Conservation (phyloP, 1,284 basidiomycete genomes). For the Fomitopsis betulina region DNA sequence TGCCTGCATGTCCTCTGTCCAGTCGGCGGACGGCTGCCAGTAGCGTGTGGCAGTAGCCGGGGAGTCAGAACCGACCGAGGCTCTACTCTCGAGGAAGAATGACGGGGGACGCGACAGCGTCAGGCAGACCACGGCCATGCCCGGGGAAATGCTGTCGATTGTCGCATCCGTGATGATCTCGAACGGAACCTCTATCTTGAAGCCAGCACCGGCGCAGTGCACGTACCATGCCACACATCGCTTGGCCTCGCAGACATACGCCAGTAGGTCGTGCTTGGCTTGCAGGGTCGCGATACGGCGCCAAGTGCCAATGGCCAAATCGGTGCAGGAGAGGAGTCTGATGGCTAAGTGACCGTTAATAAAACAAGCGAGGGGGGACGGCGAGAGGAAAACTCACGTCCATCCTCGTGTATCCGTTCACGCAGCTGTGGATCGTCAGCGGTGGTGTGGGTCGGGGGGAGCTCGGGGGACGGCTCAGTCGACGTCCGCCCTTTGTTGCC, state of each 20-base stretch:
- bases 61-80: conserved; percentile 28
- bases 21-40: conserved; percentile 70
- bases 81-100: conserved; percentile 58
- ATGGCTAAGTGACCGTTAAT: conserved; percentile 44
- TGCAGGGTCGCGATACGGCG: conserved; percentile 57
- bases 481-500: conserved; percentile 35
- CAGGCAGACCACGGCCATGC: conserved; percentile 56
- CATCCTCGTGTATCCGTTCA: conserved; percentile 65
- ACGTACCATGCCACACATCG: conserved; percentile 75
- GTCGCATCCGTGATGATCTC: conserved; percentile 52
- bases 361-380: background rate
- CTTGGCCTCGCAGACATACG: conserved; percentile 64
- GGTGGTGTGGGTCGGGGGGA: background rate
- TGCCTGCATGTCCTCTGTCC: conserved; percentile 75
- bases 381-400: conserved; percentile 42
- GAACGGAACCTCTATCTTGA: conserved; percentile 82
- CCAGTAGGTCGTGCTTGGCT: conserved; percentile 61
- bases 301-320: conserved; percentile 73
- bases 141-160: conserved; percentile 51
- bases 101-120: conserved; percentile 57
- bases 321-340: conserved; percentile 68
- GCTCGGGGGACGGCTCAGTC: background rate
- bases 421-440: conserved; percentile 51
- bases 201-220: conserved; percentile 62
- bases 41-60: conserved; percentile 29